Percentiles rank a stretch among this genome's conserved stretches.
Conservation (phyloP, 164 flowering plant genomes). For the Akebia trifoliata region DNA sequence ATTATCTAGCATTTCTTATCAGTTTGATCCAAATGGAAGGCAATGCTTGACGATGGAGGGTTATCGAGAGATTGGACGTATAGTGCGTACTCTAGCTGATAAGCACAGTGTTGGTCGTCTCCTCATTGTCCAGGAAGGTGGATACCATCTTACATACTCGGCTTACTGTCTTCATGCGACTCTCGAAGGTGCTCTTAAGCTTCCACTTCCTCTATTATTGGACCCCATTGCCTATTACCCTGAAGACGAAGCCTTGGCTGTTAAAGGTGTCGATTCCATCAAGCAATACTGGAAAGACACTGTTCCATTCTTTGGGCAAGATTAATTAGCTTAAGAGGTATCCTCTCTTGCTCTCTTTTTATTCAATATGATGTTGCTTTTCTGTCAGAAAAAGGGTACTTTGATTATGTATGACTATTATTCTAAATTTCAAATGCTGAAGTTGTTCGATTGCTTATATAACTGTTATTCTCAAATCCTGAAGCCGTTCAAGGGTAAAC, state of each 20-base stretch:
- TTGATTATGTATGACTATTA: not conserved
- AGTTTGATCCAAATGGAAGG: constrained; percentile 99
- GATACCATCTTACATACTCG: constrained; percentile 93
- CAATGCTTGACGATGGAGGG: constrained; percentile 95
- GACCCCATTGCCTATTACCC: constrained; percentile 87
- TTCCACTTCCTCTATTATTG: constrained; percentile 47
- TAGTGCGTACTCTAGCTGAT: constrained; percentile 46
- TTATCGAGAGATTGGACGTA: constrained; percentile 56
- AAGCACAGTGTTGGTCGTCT: constrained; percentile 55
- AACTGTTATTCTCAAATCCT: too few species aligned
- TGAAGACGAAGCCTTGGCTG: constrained; percentile 57
- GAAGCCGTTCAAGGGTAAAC: too few species aligned
- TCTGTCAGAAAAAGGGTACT: not conserved
- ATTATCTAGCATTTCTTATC: constrained; percentile 9
- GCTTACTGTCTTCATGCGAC: constrained; percentile 91
- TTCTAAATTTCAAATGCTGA: not conserved
- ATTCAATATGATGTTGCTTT: not conserved
- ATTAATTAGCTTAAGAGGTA: constrained; percentile 4
- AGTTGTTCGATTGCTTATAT: not conserved
- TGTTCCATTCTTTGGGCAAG: constrained; percentile 35
- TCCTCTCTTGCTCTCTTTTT: not conserved
- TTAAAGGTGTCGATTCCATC: constrained; percentile 49
- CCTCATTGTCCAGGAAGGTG: constrained; percentile 91
- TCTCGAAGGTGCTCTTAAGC: constrained; percentile 79
- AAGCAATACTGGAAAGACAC: constrained; percentile 33